phyloP scores from a whole-genome alignment of 2,329 filamentous ascomycete genomes.

The Monilinia vaccinii-corymbosi region DNA sequence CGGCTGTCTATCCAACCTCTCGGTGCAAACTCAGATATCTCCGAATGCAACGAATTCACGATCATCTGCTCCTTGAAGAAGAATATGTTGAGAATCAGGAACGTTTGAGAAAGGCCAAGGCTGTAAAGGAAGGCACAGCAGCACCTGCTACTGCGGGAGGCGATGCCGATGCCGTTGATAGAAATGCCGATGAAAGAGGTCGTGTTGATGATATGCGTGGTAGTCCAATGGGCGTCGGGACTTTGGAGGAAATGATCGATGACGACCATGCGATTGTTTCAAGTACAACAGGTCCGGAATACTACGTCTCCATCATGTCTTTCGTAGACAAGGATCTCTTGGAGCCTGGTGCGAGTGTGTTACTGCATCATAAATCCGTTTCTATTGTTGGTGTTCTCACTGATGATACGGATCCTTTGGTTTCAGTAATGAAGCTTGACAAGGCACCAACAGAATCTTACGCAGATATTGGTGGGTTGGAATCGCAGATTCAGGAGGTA shows the following conservation, averaged over 20 bases:
- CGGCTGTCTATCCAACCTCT: constrained; percentile 86
- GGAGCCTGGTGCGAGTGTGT: constrained; percentile 88
- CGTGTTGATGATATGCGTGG: constrained; percentile 97
- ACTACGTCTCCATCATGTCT: constrained; percentile 99
- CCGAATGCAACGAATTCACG: constrained; percentile 97
- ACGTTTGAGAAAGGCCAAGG: constrained; percentile 84
- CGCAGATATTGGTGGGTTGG: constrained; percentile 93
- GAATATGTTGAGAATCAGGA: constrained; percentile 99
- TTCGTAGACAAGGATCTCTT: constrained; percentile 98
- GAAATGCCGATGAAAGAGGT: constrained; percentile 88
- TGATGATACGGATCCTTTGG: constrained; percentile 88
- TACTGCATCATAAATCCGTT: constrained; percentile 95
- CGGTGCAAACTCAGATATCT: constrained; percentile 95
- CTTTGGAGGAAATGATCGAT: constrained; percentile 96
- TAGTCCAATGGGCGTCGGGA: constrained; percentile 96
- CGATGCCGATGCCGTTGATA: constrained; percentile 67
- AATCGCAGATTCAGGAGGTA: constrained; percentile 94
- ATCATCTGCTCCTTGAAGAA: constrained; percentile 91
- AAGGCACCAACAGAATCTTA: constrained; percentile 98
- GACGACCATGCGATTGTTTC: constrained; percentile 98
- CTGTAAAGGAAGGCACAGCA: constrained; percentile 58
- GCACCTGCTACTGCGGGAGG: constrained; percentile 44
- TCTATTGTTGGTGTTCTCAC: constrained; percentile 96
- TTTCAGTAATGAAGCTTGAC: constrained; percentile 98
- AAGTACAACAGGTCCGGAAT: constrained; percentile 93